phyloP scores from a whole-genome alignment of 805 yeast genomes.

The Spathaspora arborariae region DNA sequence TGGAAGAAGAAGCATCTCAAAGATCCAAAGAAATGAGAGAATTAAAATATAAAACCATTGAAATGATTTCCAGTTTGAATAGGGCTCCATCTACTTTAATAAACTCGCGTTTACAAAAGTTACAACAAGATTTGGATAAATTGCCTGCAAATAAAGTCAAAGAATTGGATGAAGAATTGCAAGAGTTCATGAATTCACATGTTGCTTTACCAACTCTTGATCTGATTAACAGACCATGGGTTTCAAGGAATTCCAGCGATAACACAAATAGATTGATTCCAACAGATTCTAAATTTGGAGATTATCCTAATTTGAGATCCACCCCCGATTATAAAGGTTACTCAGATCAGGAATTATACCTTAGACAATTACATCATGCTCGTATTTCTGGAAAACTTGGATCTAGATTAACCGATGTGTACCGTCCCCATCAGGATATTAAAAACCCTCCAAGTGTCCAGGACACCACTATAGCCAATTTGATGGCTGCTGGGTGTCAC shows the following conservation, averaged over 20 bases:
- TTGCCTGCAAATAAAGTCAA: conserved; percentile 31
- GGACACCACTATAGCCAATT: conserved; percentile 61
- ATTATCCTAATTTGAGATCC: conserved; percentile 62
- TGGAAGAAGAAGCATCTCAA: conserved; percentile 38
- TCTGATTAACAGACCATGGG: conserved; percentile 33
- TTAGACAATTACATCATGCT: conserved; percentile 68
- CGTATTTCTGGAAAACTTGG: conserved; percentile 57
- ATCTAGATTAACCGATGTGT: conserved; percentile 57
- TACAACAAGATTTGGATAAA: conserved; percentile 26
- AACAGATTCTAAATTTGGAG: conserved; percentile 7
- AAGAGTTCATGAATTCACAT: conserved; percentile 31
- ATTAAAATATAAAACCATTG: conserved; percentile 23
- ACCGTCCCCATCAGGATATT: conserved; percentile 65
- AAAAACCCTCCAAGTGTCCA: conserved; percentile 53
- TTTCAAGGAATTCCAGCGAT: conserved; percentile 4
- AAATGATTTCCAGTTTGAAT: conserved; percentile 29
- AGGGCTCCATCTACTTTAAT: conserved; percentile 30
- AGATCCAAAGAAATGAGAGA: conserved; percentile 32
- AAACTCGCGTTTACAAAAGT: conserved; percentile 23
- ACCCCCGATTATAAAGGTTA: conserved; percentile 63
- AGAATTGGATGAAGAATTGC: conserved; percentile 38
- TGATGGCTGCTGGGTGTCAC: conserved; percentile 92
- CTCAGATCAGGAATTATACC: conserved; percentile 69
- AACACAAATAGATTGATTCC: conserved; percentile 1
- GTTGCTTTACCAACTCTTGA: conserved; percentile 31